Conservation (phyloP, 441 rosid species). For the Gossypium gossypioides region DNA sequence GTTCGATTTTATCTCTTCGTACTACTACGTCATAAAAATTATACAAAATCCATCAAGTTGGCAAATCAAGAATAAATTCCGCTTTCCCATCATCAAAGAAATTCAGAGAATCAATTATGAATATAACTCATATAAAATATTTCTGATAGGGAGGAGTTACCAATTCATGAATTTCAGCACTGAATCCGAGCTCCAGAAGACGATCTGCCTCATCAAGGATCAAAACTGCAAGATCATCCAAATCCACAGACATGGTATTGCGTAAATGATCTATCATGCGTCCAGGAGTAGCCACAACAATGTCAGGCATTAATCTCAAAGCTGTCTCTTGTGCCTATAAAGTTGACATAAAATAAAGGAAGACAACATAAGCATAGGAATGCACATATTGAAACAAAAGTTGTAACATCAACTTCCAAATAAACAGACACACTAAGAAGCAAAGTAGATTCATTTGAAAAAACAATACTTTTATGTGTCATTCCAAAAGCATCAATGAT, state of each 20-base stretch:
- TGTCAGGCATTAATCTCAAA: slow-evolving; percentile 90
- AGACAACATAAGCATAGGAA: neutral
- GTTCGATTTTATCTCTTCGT: neutral
- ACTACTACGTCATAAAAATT: neutral
- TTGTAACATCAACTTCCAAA: neutral
- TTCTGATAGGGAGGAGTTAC: slow-evolving; percentile 25
- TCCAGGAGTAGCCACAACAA: slow-evolving; percentile 97
- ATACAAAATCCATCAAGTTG: neutral
- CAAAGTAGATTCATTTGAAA: neutral
- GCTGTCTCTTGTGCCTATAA: slow-evolving; percentile 77
- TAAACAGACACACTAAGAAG: neutral
- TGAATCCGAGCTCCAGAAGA: slow-evolving; percentile 90
- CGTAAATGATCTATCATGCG: slow-evolving; percentile 95
- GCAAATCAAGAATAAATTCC: neutral
- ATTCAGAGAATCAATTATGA: neutral
- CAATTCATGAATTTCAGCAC: slow-evolving; percentile 86
- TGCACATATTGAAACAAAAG: neutral
- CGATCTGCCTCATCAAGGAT: slow-evolving; percentile 98
- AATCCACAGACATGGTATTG: slow-evolving; percentile 82
- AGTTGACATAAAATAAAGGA: slow-evolving; percentile 5
- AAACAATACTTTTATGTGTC: neutral
- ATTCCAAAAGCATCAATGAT: neutral
- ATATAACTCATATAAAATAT: slow-evolving; percentile 1
- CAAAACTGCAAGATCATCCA: slow-evolving; percentile 84
- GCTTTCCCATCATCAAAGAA: neutral